phyloP scores from a whole-genome alignment of 495 filamentous ascomycete genomes.

The Aspergillus diversus region DNA sequence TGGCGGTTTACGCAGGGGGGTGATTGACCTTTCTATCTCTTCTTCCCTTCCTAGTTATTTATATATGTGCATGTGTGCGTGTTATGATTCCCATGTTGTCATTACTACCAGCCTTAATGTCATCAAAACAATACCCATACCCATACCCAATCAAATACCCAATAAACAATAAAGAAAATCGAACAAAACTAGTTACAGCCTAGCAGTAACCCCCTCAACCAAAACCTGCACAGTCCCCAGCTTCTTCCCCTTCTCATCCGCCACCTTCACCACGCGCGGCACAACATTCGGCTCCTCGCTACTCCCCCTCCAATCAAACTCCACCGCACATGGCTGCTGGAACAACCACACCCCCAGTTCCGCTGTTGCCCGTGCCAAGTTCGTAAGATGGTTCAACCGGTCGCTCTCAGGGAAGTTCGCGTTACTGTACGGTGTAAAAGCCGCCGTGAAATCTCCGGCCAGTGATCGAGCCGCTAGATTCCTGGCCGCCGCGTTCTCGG shows the following conservation, averaged over 20 bases:
- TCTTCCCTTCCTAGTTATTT: too few species aligned
- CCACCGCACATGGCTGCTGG: constrained; percentile 31
- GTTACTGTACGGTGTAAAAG: constrained; percentile 29
- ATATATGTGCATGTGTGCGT: too few species aligned
- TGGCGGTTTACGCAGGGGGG: too few species aligned
- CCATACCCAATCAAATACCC: too few species aligned
- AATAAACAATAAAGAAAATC: not conserved
- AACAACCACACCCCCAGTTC: constrained; percentile 34
- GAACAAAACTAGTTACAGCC: not conserved
- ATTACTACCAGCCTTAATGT: not conserved
- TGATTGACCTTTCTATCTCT: too few species aligned
- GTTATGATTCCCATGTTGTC: too few species aligned
- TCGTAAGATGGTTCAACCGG: constrained; percentile 24
- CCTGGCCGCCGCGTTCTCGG: not conserved
- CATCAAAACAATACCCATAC: not conserved
- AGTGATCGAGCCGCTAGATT: constrained; percentile 14
- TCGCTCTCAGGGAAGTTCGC: constrained; percentile 17
- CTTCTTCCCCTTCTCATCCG: constrained; percentile 26
- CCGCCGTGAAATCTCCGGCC: constrained; percentile 23
- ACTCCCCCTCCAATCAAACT: constrained; percentile 23
- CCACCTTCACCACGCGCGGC: constrained; percentile 28
- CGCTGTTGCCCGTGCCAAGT: constrained; percentile 20
- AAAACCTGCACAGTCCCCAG: constrained; percentile 23
- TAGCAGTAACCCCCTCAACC: constrained; percentile 8
- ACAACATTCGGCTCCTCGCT: constrained; percentile 16